phyloP scores from a whole-genome alignment of 176 grass and related monocot species.

The Luzula sylvatica region DNA sequence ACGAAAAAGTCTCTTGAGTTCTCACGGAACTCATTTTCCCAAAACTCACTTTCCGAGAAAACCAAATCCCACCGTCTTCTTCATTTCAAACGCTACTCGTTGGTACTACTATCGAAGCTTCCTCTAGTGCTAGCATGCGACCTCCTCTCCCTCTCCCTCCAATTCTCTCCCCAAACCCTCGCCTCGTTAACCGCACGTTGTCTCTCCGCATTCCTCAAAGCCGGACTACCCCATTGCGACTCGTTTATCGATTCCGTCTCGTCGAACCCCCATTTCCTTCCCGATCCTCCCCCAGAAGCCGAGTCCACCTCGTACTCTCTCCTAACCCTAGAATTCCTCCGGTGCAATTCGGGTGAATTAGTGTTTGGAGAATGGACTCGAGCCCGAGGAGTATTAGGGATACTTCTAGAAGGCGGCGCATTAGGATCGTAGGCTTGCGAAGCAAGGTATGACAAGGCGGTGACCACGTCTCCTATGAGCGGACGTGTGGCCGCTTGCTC shows the following conservation, averaged over 20 bases:
- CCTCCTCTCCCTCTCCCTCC: conserved; percentile 51
- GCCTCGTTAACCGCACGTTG: conserved; percentile 59
- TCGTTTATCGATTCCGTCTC: conserved; percentile 40
- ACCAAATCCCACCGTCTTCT: too few species aligned
- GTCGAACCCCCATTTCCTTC: conserved; percentile 56
- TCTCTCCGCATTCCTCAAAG: conserved; percentile 31
- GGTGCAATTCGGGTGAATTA: conserved; percentile 51
- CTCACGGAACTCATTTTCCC: too few species aligned
- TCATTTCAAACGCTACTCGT: conserved; percentile 36
- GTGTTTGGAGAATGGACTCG: conserved; percentile 44
- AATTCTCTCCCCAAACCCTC: conserved; percentile 63
- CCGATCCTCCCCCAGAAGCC: conserved; percentile 52
- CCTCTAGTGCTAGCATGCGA: conserved; percentile 28
- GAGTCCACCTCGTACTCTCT: conserved; percentile 17
- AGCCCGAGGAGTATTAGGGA: conserved; percentile 50
- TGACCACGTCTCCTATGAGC: conserved; percentile 92
- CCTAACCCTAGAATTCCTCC: conserved; percentile 32
- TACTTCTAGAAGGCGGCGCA: conserved; percentile 38
- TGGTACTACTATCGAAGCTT: conserved; percentile 56
- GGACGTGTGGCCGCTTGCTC: conserved; percentile 90
- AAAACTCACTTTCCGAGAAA: too few species aligned
- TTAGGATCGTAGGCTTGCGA: conserved; percentile 87
- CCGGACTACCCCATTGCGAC: conserved; percentile 52
- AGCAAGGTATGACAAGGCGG: conserved; percentile 92
- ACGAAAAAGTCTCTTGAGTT: conserved; percentile 2